Evolutionary conservation across 495 filamentous ascomycete species (phyloP).

Genomic region (Penicillium tannophilum): DNA sequence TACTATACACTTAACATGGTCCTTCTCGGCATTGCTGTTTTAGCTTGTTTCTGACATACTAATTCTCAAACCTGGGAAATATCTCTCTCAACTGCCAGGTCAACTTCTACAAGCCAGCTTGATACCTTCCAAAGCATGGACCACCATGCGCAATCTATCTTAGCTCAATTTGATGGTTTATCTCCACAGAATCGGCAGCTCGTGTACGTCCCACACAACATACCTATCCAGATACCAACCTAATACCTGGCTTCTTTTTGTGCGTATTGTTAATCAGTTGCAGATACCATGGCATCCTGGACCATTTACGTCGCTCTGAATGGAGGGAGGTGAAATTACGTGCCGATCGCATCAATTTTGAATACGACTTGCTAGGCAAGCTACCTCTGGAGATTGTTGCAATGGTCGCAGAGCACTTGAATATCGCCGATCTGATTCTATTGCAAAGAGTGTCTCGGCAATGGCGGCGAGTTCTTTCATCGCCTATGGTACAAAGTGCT

Average conservation of each 20-base stretch:
- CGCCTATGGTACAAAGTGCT: conserved; percentile 15
- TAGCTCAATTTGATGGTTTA: background rate
- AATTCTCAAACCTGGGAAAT: too few relatives aligned
- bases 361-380: conserved; percentile 37
- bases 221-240: background rate
- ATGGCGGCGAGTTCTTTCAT: conserved; percentile 37
- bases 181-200: background rate
- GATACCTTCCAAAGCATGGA: background rate
- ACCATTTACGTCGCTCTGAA: conserved; percentile 33
- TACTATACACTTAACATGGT: background rate
- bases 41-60: too few relatives aligned
- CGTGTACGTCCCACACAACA: background rate
- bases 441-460: conserved; percentile 36
- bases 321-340: conserved; percentile 35
- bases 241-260: background rate
- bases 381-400: conserved; percentile 37
- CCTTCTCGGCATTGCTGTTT: background rate
- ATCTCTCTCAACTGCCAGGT: too few relatives aligned
- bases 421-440: conserved; percentile 27
- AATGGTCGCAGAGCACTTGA: conserved; percentile 26
- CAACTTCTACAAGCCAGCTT: too few relatives aligned
- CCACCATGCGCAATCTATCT: background rate
- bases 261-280: background rate
- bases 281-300: conserved; percentile 34
- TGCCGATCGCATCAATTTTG: conserved; percentile 22